phyloP scores from a whole-genome alignment of 176 grass and related monocot genomes.

The Oryza glumipatula region DNA sequence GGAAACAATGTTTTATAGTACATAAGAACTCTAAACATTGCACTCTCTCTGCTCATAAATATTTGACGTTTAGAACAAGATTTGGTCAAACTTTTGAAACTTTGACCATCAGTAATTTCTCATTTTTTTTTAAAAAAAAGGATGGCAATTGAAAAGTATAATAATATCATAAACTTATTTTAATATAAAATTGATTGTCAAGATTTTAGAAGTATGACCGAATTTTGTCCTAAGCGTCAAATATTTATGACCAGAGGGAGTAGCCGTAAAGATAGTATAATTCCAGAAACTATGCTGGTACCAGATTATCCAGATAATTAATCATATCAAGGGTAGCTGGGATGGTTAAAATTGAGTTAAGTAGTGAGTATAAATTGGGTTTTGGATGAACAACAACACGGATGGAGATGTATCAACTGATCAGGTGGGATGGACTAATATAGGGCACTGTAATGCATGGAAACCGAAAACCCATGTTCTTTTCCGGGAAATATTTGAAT shows the following conservation, averaged over 20 bases:
- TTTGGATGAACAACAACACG: not conserved
- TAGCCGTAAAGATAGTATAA: not conserved
- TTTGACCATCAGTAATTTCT: too few species aligned
- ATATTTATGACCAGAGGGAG: too few species aligned
- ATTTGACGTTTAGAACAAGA: too few species aligned
- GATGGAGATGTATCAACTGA: conserved; percentile 9
- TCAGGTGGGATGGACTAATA: not conserved
- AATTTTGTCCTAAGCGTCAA: too few species aligned
- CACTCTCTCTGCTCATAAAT: not conserved
- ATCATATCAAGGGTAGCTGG: not conserved
- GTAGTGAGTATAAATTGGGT: not conserved
- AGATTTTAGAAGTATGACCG: too few species aligned
- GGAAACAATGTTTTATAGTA: not conserved
- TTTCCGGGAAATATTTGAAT: not conserved
- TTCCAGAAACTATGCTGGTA: not conserved
- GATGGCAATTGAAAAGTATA: too few species aligned
- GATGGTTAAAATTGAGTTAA: not conserved
- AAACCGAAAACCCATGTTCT: not conserved
- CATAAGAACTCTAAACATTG: not conserved
- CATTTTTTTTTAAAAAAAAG: too few species aligned
- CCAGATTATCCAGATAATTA: not conserved
- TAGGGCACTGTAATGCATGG: not conserved
- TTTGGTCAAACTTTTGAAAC: too few species aligned
- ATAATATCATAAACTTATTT: too few species aligned
- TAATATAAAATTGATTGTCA: too few species aligned